Base-by-base conservation (phyloP, 2,329 filamentous ascomycete genomes). In the Ceratocystis diversiconidia region DNA sequence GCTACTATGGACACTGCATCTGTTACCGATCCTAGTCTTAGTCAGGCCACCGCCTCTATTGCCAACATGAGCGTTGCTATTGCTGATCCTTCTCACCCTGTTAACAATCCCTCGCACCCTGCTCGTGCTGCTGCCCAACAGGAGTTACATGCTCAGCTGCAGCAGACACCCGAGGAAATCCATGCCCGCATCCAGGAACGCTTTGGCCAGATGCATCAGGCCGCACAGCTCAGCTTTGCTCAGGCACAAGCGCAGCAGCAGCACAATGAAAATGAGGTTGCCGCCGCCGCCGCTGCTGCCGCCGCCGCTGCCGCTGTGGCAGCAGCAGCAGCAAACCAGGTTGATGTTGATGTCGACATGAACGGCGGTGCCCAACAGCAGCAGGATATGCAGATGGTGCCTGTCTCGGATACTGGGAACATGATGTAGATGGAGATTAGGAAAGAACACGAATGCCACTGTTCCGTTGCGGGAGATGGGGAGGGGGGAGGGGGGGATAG, bases 1-100 rank as follows among this genome's bases (percentile, higher is more conserved):
- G 25, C 60, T 22, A 19, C 48, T 6, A 25, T 67, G n/a, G 66
- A 67, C n/a, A 62, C 66, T 25, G 60, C 63, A 15, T 41, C 66
- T 15, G 66, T 67, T 22, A 67, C 63, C 10, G 66, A 67, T 43
- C 66, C 66, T 17, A 63, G 41, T 17, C 63, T 67, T 10, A 64
- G 66, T 22, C 63, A 64, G 15, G 60, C 66, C 15, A 61, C 63
- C 17, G 63, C 63, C 8, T 50, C 36, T 41, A 67, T 67, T 48
- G 63, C 52, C 2, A 22, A 41, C 12, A 63, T 65, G 63, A 62
- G 60, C 7, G 22, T 60, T 3, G 63, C 55, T 5, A 61, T 66
- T 25, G 62, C 36, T 22, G 62, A 66, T 25, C 52, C 62, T 46
- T 50, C 25, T 8, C 61, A 63, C 61, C 61, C 61, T 15, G 61